Evolutionary conservation across 176 grass and related monocot species (phyloP).

Genomic region (Urochloa ruziziensis): DNA sequence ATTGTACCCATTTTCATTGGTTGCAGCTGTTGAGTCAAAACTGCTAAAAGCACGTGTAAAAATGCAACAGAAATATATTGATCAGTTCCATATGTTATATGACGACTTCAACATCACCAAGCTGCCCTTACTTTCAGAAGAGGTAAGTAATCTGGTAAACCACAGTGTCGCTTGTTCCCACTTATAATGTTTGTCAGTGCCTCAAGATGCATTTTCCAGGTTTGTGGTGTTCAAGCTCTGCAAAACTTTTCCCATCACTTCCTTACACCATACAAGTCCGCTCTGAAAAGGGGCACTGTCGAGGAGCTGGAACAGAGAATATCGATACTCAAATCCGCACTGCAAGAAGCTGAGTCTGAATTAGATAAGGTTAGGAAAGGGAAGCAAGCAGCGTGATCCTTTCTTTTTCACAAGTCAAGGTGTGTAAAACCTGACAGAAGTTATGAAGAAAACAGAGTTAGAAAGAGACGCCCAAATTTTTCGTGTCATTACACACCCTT

Average conservation of each 20-base stretch:
- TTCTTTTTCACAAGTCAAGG: conserved; percentile 11
- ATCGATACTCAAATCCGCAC: conserved; percentile 55
- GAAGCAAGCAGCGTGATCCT: conserved; percentile 60
- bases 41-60: conserved; percentile 79
- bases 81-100: conserved; percentile 95
- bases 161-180: neutral
- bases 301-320: conserved; percentile 81
- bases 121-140: conserved; percentile 91
- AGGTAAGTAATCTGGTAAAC: conserved; percentile 46
- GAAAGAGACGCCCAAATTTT: conserved; percentile 22
- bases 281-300: conserved; percentile 56
- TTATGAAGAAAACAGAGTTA: conserved; percentile 1
- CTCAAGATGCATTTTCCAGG: conserved; percentile 46
- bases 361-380: conserved; percentile 83
- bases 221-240: conserved; percentile 88
- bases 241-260: conserved; percentile 77
- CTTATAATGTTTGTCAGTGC: neutral
- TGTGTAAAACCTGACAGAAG: neutral
- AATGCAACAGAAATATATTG: conserved; percentile 97
- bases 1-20: conserved; percentile 23
- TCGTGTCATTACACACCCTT: conserved; percentile 23
- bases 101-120: conserved; percentile 98
- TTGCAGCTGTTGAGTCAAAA: conserved; percentile 87
- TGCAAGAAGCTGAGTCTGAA: conserved; percentile 66
- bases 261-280: conserved; percentile 58